Percentiles rank a stretch among this genome's conserved stretches.
These are phyloP conservation scores for Camellia oleifera DNA, from an alignment of 179 eudicot species.

Conservation along the genomic window DNA sequence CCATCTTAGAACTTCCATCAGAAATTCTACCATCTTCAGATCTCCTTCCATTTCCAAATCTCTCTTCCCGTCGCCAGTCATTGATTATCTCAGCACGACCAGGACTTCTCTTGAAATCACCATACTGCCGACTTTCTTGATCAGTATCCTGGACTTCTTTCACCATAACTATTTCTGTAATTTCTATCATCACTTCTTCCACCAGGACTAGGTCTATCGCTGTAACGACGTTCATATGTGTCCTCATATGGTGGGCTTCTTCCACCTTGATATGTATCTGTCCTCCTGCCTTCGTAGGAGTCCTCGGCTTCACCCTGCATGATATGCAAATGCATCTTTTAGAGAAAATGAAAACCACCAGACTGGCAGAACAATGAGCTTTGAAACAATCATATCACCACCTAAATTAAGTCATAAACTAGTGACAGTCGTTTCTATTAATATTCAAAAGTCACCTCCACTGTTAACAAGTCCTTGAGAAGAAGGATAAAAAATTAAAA, in stretches of 20 bases:
- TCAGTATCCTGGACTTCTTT: slow-evolving; percentile 71
- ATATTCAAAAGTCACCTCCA: background rate
- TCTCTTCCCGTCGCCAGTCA: slow-evolving; percentile 95
- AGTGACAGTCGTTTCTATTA: too few species aligned
- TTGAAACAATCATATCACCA: slow-evolving; percentile 11
- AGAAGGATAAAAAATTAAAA: too few species aligned
- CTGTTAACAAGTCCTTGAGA: background rate
- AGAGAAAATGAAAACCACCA: background rate
- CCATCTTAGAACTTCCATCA: slow-evolving; percentile 65
- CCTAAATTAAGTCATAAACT: background rate
- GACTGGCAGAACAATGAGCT: slow-evolving; percentile 10
- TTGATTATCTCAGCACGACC: slow-evolving; percentile 62
- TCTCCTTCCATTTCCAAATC: slow-evolving; percentile 72
- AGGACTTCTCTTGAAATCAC: slow-evolving; percentile 68
- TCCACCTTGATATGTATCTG: slow-evolving; percentile 49
- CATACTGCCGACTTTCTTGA: slow-evolving; percentile 40
- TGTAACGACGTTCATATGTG: slow-evolving; percentile 49
- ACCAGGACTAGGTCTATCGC: slow-evolving; percentile 70
- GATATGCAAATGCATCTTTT: slow-evolving; percentile 21
- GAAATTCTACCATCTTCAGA: slow-evolving; percentile 55
- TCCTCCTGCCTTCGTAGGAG: slow-evolving; percentile 40
- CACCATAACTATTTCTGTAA: slow-evolving; percentile 35
- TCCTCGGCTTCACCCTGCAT: slow-evolving; percentile 69
- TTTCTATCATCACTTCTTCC: slow-evolving; percentile 39
- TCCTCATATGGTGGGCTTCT: slow-evolving; percentile 78